phyloP scores from a whole-genome alignment of 805 yeast genomes.

The Candida krabiensis region DNA sequence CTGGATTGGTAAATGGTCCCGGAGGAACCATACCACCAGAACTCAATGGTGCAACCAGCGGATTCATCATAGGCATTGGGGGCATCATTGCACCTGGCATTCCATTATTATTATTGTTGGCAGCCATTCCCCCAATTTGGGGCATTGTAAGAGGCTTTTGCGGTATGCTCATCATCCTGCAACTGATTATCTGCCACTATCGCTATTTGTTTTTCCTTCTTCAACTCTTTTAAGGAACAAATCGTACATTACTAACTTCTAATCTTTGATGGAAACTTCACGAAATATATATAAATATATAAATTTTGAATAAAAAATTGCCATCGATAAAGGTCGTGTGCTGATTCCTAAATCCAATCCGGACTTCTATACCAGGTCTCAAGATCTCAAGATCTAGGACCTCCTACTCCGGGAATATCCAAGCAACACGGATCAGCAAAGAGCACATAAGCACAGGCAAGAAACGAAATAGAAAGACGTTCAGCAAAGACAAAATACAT shows the following conservation, averaged over 20 bases:
- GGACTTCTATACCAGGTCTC: not conserved
- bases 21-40: conserved; percentile 10
- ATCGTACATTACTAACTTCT: too few species aligned
- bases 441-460: too few species aligned
- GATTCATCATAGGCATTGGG: conserved; percentile 15
- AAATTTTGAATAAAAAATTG: too few species aligned
- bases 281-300: too few species aligned
- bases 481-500: not conserved
- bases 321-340: too few species aligned
- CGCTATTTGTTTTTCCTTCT: too few species aligned
- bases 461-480: not conserved
- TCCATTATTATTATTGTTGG: not conserved
- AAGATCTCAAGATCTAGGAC: not conserved
- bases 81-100: conserved; percentile 11
- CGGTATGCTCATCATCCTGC: conserved; percentile 16
- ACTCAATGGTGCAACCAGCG: conserved; percentile 6
- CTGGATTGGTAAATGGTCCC: conserved; percentile 1
- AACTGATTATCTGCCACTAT: not conserved
- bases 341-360: too few species aligned
- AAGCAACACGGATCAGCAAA: too few species aligned
- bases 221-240: conserved; percentile 3
- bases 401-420: too few species aligned
- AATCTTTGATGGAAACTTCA: too few species aligned
- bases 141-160: conserved; percentile 20
- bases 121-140: not conserved